Evolutionary conservation across 1,139 yeast genomes (phyloP), one percentile per base, ranked within the genome.

Genomic region (Blastobotrys buckinghamii): DNA sequence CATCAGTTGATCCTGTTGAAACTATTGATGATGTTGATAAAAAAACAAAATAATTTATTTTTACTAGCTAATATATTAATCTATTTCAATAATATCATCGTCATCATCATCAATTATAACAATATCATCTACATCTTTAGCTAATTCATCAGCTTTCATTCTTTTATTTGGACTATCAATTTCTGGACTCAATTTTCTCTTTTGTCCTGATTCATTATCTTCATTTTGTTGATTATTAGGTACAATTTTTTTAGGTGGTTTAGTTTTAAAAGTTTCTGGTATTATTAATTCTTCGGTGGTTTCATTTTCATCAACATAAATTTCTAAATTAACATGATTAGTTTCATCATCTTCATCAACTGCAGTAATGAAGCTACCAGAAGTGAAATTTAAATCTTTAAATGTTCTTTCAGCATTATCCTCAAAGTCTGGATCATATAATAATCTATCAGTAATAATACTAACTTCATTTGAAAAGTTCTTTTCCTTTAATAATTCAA

Each of bases 381-480:
- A 70, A 8, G 58, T 60, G 30, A 90, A 69, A 6, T 83, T 84
- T 20, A 92, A 66, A 1, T 78, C 78, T 0, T 57, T 52, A 20
- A 92, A 67, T 0, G 73, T 65, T 39, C 70, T 72, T 0, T 70
- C 72, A 9, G 75, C 59, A 59, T 90, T 83, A 60, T 90, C 97
- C 47, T 88, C 96, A 65, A 87, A 88, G 60, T 94, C 99, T 45
- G 75, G 75, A 66, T 94, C 98, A 60, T 87, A 88, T 10, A 94
- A 67, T 53, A 92, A 72, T 54, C 76, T 77, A 33, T 82, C 79
- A 20, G 82, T 73, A 36, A 85, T 77, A 22, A 85, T 66, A 6
- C 85, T 73, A 1, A 88, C 70, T 50, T 84, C 95, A 20, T 81
- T 86, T 5, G 76, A 74, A 62, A 80, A 88, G 0, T 72, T 73